phyloP scores from a whole-genome alignment of 331 rosid genomes.

The Acacia pycnantha region DNA sequence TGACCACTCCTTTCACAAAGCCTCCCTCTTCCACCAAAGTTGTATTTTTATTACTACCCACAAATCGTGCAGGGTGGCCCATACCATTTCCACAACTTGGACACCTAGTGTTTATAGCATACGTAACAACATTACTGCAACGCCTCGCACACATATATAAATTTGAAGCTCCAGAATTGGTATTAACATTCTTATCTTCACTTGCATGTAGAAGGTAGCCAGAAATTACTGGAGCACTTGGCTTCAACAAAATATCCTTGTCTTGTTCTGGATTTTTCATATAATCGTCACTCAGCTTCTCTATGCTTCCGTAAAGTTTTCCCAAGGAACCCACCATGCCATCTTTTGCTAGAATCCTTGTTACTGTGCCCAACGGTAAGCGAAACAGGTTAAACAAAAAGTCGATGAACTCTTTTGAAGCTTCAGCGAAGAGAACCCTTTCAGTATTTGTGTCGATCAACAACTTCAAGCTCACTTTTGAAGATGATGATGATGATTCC shows the following conservation, averaged over 20 bases:
- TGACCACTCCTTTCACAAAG: no score
- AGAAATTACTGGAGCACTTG: neutral
- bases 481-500: neutral
- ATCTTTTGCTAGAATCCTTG: no score
- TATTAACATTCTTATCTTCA: neutral
- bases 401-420: constrained; percentile 29
- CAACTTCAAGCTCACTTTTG: constrained; percentile 18
- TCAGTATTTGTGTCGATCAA: constrained; percentile 13
- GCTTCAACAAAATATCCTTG: constrained; percentile 34
- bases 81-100: neutral
- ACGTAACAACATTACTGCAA: neutral
- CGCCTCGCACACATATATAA: neutral
- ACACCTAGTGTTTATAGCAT: neutral
- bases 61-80: fast-evolving
- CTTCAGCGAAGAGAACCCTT: constrained; percentile 33
- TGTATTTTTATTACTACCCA: neutral
- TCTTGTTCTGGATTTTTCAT: neutral
- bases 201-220: neutral
- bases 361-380: no score
- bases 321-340: neutral
- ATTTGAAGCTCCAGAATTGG: neutral
- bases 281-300: neutral
- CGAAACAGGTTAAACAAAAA: constrained; percentile 18
- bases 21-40: neutral
- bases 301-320: neutral